Base-by-base conservation (phyloP, 306 rosid genomes). In the Dryas alaskensis region DNA sequence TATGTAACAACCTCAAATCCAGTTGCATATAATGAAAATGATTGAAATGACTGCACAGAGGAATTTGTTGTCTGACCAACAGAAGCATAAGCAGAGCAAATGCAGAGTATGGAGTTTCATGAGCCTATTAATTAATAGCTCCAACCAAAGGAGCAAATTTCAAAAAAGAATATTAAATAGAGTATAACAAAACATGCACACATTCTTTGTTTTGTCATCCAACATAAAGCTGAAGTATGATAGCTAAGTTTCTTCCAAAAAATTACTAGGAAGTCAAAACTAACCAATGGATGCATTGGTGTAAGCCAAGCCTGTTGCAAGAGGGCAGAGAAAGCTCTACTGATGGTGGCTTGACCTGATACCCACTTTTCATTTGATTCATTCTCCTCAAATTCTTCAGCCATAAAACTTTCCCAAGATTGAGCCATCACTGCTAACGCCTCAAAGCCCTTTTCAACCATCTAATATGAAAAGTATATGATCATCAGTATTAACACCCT, bases 271-370 rank as follows among this genome's bases (percentile, higher is more conserved):
- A 22, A 58, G 49, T 65, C 59, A 78, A 80, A 49, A 85, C 92
- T 76, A 81, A 88, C 96, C 91, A 67, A 72, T 78, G 79, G 53
- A 76, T 67, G 74, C 19, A 66, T 48, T 63, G 91, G 86, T 54
- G 84, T 64, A 76, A 90, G 90, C 98, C 95, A 92, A 77, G 91
- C 91, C 83, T 78, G 92, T 83, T 90, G 94, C 86, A 92, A 81
- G 81, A 92, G 92, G 48, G 80, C 72, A 78, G 96, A 86, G 83
- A 90, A 87, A 69, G 92, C 84, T 83, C 80, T 82, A 52, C 84
- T 77, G 10, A 90, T 78, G 65, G 86, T 66, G 19, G 75, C 83
- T 70, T 80, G 91, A 65, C 84, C 89, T 2, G 81, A 72, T 70
- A 77, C 70, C 90, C 90, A 86, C 74, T 78, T 81, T 81, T 87